Percentiles rank a stretch among this genome's conserved stretches.
Conservation (phyloP, 2,329 filamentous ascomycete species). For the Neoscytalidium dimidiatum region DNA sequence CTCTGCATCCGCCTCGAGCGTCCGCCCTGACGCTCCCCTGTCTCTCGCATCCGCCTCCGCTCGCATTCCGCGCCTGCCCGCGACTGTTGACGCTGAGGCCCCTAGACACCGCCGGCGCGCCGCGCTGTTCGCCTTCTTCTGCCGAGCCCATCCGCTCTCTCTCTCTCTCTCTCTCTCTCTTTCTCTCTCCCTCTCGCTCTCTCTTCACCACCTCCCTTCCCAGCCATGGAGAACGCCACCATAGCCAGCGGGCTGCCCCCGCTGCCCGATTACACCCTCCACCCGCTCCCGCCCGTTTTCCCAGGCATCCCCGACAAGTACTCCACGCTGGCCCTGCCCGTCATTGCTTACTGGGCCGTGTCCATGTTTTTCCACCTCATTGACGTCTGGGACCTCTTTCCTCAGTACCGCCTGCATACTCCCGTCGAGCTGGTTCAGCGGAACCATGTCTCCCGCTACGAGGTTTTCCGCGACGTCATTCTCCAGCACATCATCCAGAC, state of each 20-base stretch:
- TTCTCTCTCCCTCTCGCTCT: neutral
- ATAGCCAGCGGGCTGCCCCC: constrained; percentile 70
- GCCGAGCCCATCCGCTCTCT: constrained; percentile 12
- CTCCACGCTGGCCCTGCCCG: constrained; percentile 72
- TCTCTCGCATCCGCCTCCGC: constrained; percentile 20
- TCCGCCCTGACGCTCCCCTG: neutral
- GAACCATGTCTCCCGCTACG: constrained; percentile 81
- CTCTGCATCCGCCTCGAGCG: too few relatives aligned
- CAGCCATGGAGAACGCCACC: constrained; percentile 48
- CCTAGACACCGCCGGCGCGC: constrained; percentile 9
- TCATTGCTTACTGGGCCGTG: constrained; percentile 84
- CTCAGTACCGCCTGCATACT: constrained; percentile 91
- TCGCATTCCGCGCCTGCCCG: constrained; percentile 22
- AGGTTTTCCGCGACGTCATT: constrained; percentile 88
- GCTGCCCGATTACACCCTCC: constrained; percentile 77
- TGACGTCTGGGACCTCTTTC: constrained; percentile 81
- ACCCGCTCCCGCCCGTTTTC: constrained; percentile 70
- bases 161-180: neutral
- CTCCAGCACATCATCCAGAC: constrained; percentile 91
- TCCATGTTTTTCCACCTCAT: constrained; percentile 87
- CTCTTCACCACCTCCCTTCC: neutral
- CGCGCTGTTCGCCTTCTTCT: constrained; percentile 8
- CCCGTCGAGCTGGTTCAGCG: constrained; percentile 86
- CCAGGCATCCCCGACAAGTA: constrained; percentile 80
- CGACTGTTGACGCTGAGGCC: neutral